phyloP scores from a whole-genome alignment of 2,329 filamentous ascomycete genomes.

The Elsinoe perseae region DNA sequence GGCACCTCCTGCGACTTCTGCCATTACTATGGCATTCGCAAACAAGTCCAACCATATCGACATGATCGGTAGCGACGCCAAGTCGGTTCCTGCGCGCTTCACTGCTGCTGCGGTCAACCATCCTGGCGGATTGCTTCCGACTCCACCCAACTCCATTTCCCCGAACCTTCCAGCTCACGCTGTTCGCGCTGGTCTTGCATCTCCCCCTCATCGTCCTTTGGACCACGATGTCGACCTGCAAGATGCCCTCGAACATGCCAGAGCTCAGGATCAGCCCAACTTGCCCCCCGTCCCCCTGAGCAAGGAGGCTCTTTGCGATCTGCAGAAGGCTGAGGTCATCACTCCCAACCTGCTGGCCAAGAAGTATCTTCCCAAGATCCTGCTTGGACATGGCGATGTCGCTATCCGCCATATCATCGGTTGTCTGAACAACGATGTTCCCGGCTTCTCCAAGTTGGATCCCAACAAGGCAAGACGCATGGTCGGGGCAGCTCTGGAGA shows the following conservation, averaged over 20 bases:
- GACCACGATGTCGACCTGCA: conserved; percentile 85
- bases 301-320: conserved; percentile 45
- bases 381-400: conserved; percentile 80
- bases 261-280: conserved; percentile 36
- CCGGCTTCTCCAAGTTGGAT: conserved; percentile 82
- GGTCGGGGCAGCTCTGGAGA: conserved; percentile 86
- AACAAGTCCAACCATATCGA: conserved; percentile 26
- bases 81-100: conserved; percentile 20
- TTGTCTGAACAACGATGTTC: conserved; percentile 85
- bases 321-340: conserved; percentile 73
- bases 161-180: conserved; percentile 76
- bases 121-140: conserved; percentile 56
- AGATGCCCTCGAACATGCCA: conserved; percentile 52
- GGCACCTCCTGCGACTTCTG: conserved; percentile 26
- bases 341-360: conserved; percentile 79
- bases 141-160: conserved; percentile 92
- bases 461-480: conserved; percentile 83
- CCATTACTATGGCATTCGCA: conserved; percentile 29
- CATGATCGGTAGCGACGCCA: conserved; percentile 19
- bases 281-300: conserved; percentile 33
- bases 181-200: conserved; percentile 50
- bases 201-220: conserved; percentile 46
- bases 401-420: conserved; percentile 95
- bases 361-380: conserved; percentile 81
- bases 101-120: conserved; percentile 25